Evolutionary conservation across 345 rosid species (phyloP), one percentile per base, ranked within the genome.

Genomic region (Laguncularia racemosa): DNA sequence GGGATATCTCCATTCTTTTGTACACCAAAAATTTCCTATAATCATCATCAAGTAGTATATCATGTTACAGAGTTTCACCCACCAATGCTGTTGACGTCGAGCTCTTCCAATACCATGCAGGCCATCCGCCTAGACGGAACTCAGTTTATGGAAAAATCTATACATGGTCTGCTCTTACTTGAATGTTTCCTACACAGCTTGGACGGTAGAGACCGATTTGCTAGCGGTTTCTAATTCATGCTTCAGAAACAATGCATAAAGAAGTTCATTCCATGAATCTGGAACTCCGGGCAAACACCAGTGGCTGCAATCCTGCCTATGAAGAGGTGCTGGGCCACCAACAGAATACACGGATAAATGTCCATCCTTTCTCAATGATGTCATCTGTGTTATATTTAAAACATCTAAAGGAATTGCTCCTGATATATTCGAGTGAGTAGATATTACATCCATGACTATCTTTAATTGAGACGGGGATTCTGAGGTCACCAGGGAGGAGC

Each of bases 201-300:
- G 12, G 56, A 56, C 38, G 8, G 14, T 20, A 65, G 44, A 50
- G 66, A 44, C 20, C 53, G 57, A 70, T 76, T 67, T 23, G 14
- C 21, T 19, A 62, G 20, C 9, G 48, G 58, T 44, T 56, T 20
- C 43, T 14, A 64, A 51, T 16, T 72, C 81, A 3, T 48, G 88
- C 68, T 80, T 79, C n/a, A 81, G 75, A 58, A 87, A 57, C 52
- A 84, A 23, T 0, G 90, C 78, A 33, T 79, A 85, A 14, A 84
- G 91, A 26, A 93, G 78, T 71, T 87, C 95, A 18, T 93, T 93
- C 99, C 96, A 89, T 6, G 88, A 61, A 64, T 89, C 99, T 0
- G 99, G 99, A 16, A 93, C 88, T 18, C 97, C 97, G 12, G 97
- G 99, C 45, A 93, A 84, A 76, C 92, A 93, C 99, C 96, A 93